These are phyloP conservation scores for Pythium folliculosum DNA, from an alignment of 352 stramenopile genomes.

Conservation along the genomic window DNA sequence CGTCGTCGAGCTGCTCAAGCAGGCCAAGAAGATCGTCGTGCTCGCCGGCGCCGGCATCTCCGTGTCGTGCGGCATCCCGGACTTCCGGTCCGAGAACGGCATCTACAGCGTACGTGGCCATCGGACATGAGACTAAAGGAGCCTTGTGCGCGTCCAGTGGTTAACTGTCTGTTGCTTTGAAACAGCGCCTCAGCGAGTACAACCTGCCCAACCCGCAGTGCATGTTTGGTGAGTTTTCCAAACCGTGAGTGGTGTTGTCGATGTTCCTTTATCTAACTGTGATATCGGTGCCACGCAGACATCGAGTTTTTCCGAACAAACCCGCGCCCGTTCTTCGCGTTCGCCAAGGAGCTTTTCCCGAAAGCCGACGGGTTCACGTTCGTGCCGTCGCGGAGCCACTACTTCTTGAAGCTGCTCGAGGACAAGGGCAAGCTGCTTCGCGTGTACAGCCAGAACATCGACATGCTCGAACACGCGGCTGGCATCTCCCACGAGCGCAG, in stretches of 20 bases:
- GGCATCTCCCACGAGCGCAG: constrained; percentile 89
- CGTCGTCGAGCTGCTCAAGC: constrained; percentile 67
- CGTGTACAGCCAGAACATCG: constrained; percentile 98
- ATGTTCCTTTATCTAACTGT: background rate
- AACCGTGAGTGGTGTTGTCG: background rate
- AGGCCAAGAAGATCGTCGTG: constrained; percentile 90
- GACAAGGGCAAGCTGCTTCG: constrained; percentile 92
- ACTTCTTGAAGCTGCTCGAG: constrained; percentile 95
- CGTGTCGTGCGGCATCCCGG: constrained; percentile 97
- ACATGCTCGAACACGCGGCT: constrained; percentile 95
- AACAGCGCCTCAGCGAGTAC: constrained; percentile 75
- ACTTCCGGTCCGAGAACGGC: constrained; percentile 96
- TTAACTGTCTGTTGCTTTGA: background rate
- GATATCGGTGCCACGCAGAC: constrained; percentile 38
- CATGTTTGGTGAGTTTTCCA: constrained; percentile 68
- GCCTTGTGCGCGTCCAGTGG: background rate
- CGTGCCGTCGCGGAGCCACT: constrained; percentile 91
- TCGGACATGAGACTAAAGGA: background rate
- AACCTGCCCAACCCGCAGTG: constrained; percentile 84
- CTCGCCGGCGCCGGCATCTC: constrained; percentile 95
- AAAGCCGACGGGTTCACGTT: constrained; percentile 84
- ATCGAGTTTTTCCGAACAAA: constrained; percentile 97
- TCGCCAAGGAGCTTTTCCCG: constrained; percentile 90
- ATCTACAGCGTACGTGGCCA: constrained; percentile 87
- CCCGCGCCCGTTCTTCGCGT: constrained; percentile 96